Percentiles rank a stretch among this genome's conserved stretches.
These are phyloP conservation scores for Botryotinia convoluta DNA, from an alignment of 2,329 filamentous ascomycete genomes.

Conservation along the genomic window DNA sequence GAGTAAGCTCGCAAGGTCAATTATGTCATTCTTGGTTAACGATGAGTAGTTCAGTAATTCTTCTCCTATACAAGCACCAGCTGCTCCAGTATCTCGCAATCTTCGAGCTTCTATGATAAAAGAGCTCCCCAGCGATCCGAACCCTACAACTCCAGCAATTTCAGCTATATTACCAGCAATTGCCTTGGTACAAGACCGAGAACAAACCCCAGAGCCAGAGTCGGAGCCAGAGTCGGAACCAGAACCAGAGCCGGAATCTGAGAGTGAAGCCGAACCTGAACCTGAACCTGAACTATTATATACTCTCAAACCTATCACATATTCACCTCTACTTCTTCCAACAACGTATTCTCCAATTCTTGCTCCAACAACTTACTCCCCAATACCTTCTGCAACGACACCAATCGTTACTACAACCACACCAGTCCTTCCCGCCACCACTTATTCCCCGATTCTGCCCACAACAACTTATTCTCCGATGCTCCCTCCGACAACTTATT, in stretches of 20 bases:
- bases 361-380: conserved; percentile 22
- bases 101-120: conserved; percentile 35
- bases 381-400: conserved; percentile 12
- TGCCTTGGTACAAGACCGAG: conserved; percentile 34
- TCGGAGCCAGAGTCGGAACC: conserved; percentile 3
- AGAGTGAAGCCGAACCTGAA: conserved; percentile 21
- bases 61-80: conserved; percentile 17
- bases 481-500: neutral
- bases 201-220: conserved; percentile 29
- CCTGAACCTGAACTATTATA: conserved; percentile 33
- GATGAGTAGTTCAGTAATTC: conserved; percentile 21
- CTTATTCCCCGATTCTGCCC: neutral
- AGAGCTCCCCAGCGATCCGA: conserved; percentile 33
- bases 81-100: conserved; percentile 24
- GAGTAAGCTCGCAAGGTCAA: conserved; percentile 51
- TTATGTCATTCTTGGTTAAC: conserved; percentile 16
- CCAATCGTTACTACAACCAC: neutral
- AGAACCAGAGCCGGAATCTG: conserved; percentile 20
- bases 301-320: conserved; percentile 37
- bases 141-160: conserved; percentile 36
- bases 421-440: neutral
- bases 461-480: neutral
- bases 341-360: conserved; percentile 22
- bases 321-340: conserved; percentile 34
- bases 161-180: conserved; percentile 34